Evolutionary conservation across 176 grass and related monocot species (phyloP).

Genomic region (Avena insularis): DNA sequence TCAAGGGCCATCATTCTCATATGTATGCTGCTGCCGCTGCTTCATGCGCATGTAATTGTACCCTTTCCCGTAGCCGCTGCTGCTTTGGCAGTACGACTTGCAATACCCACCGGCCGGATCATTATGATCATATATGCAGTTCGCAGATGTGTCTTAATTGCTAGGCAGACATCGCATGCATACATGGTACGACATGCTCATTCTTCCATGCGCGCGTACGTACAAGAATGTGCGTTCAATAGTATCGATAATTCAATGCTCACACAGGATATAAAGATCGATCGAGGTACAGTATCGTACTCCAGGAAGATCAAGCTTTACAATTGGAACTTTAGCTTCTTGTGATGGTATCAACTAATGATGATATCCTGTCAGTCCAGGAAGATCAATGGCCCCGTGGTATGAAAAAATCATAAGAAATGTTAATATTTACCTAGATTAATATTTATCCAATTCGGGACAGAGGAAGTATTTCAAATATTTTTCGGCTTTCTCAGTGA

Average conservation of each 20-base stretch:
- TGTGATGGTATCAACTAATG: too few relatives aligned
- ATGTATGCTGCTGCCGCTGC: constrained; percentile 21
- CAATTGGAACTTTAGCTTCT: too few relatives aligned
- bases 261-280: too few relatives aligned
- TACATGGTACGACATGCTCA: constrained; percentile 30
- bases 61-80: neutral
- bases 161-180: constrained; percentile 2
- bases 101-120: neutral
- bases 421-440: too few relatives aligned
- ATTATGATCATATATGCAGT: constrained; percentile 26
- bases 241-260: neutral
- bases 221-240: neutral
- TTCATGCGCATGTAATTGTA: constrained; percentile 48
- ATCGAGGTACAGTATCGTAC: too few relatives aligned
- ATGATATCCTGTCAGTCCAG: too few relatives aligned
- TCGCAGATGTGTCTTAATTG: neutral
- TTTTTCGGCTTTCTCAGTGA: too few relatives aligned
- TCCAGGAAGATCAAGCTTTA: too few relatives aligned
- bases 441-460: too few relatives aligned
- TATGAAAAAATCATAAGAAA: too few relatives aligned
- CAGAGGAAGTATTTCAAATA: too few relatives aligned
- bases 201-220: constrained; percentile 23
- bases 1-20: constrained; percentile 59
- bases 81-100: constrained; percentile 10
- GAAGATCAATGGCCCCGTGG: too few relatives aligned